Conservation (phyloP, 2,329 filamentous ascomycete genomes). For the Colletotrichum lentis region DNA sequence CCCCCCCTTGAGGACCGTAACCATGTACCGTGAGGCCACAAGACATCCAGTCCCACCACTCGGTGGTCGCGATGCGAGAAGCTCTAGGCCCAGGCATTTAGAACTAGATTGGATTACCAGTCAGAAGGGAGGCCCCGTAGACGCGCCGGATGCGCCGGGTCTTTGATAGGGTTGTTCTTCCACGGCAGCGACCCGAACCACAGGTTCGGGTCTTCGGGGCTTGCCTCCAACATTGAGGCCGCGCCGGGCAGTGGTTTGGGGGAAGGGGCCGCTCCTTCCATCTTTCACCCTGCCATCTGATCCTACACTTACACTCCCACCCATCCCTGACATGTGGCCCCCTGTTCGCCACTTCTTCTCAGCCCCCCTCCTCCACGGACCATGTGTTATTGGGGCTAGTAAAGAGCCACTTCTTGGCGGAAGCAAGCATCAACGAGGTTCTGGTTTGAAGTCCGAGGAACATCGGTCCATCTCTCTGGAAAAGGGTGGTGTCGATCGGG, state of each 20-base stretch:
- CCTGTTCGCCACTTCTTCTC: not conserved
- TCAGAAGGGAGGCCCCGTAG: not conserved
- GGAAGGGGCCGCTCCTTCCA: not conserved
- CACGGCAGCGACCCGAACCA: conserved; percentile 15
- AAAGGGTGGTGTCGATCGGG: conserved; percentile 3
- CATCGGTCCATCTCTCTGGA: conserved; percentile 10
- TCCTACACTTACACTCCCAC: no score
- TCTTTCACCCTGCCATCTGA: no score
- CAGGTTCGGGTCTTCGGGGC: conserved; percentile 8
- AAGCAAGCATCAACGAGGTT: conserved; percentile 1
- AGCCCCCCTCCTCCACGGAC: not conserved
- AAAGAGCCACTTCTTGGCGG: not conserved
- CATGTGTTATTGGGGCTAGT: not conserved
- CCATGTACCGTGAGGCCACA: not conserved
- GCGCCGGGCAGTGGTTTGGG: not conserved
- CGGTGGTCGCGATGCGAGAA: not conserved
- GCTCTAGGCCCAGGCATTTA: not conserved
- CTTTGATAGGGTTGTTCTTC: conserved; percentile 3
- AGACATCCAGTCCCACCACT: not conserved
- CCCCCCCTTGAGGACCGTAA: not conserved
- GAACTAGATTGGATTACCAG: not conserved
- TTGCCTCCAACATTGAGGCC: not conserved
- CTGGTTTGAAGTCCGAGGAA: not conserved
- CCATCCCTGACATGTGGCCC: not conserved
- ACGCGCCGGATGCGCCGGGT: not conserved